A percentile compares a stretch with the other conserved stretches of the same genome.
phyloP scores from a whole-genome alignment of 495 filamentous ascomycete species.

The Aspergillus nanangensis region DNA sequence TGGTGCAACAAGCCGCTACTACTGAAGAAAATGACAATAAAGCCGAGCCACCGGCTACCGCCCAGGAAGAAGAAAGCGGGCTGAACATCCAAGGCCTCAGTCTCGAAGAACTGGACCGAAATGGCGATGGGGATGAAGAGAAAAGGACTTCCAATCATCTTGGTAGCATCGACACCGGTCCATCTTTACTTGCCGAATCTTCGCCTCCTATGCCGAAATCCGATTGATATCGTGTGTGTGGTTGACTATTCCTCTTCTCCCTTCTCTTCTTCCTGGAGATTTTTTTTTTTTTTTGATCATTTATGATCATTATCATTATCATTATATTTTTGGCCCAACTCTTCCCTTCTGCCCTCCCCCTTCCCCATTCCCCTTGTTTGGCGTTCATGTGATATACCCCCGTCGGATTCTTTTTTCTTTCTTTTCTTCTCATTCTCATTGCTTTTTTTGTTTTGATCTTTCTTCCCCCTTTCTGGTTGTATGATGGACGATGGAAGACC shows the following conservation, averaged over 20 bases:
- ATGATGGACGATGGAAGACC: not conserved
- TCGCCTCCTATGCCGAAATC: constrained; percentile 23
- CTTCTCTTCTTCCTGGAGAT: no score
- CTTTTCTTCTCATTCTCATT: not conserved
- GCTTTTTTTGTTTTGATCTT: not conserved
- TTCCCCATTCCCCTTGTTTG: constrained; percentile 19
- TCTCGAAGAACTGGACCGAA: constrained; percentile 18
- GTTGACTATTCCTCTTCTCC: no score
- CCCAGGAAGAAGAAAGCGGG: constrained; percentile 25
- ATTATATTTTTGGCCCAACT: not conserved
- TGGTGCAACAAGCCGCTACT: constrained; percentile 52
- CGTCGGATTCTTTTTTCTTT: constrained; percentile 18
- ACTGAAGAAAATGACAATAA: constrained; percentile 10
- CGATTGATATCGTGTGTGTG: constrained; percentile 6
- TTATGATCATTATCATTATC: no score
- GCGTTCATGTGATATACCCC: constrained; percentile 49
- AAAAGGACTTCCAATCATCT: constrained; percentile 17
- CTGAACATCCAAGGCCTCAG: constrained; percentile 34
- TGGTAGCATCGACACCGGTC: constrained; percentile 22
- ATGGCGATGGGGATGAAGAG: constrained; percentile 13
- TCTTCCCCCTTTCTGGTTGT: not conserved
- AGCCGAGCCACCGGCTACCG: not conserved
- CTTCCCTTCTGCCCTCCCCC: constrained; percentile 6
- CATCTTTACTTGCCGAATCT: constrained; percentile 23
- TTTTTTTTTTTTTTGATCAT: no score